Evolutionary conservation across 2,329 filamentous ascomycete species (phyloP), one percentile per base, ranked within the genome.

Genomic region (Paraphaeosphaeria sporulosa): DNA sequence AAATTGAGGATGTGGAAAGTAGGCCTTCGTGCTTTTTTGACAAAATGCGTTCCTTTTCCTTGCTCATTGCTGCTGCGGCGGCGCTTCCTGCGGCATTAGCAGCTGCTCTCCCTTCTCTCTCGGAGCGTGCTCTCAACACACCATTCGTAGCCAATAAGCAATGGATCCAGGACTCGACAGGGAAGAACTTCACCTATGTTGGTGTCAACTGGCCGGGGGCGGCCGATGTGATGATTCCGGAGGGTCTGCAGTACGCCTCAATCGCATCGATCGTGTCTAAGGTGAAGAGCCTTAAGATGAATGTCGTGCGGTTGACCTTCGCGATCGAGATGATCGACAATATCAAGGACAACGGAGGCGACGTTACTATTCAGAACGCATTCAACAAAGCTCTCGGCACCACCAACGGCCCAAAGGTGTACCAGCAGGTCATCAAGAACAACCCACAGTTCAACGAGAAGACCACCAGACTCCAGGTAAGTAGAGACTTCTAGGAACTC

Each of bases 121-220:
- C 71, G 34, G 58, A 17, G 8, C 38, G 13, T n/a, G 38, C 52
- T 15, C 27, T 55, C 27, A 71, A 74, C 58, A 62, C 61, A 2
- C 73, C 73, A 2, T 74, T 75, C 50, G 64, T 67, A 17, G 76
- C 75, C 2, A 75, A 72, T 2, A 71, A 73, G 5, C 69, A 76
- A 68, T 81, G 77, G 77, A 75, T 82, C 19, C 61, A 76, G 5
- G 76, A 82, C 66, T 74, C 76, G 1, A 68, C 66, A 1, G 75
- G 76, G 25, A 64, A 65, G 1, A 85, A 85, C 46, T 82, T 88
- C 67, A 88, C 87, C 73, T 79, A 88, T 51, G 83, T 84, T 27
- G 87, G 86, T 67, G 80, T 85, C 68, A 88, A 88, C 78, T 88
- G 86, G 86, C 84, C 85, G 2, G 86, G 84, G 15, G 86, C 87